A percentile compares a stretch with the other conserved stretches of the same genome.
Conservation (phyloP, 345 rosid species). For the Conringia planisiliqua region DNA sequence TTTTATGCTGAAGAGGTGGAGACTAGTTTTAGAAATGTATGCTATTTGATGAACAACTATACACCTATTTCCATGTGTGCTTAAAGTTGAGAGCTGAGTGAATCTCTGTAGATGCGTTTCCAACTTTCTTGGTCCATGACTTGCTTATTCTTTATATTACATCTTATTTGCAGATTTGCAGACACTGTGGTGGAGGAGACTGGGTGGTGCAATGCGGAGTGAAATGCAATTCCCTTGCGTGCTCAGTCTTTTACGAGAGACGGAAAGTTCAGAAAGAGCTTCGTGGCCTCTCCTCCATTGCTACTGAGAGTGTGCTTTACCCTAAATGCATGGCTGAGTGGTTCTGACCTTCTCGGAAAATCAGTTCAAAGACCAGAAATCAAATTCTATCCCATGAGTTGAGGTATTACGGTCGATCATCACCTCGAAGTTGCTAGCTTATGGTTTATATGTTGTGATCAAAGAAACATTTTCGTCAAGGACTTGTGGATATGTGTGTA, state of each 20-base stretch:
- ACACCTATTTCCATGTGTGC: neutral
- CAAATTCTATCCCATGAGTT: neutral
- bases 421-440: neutral
- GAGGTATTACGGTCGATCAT: neutral
- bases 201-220: slow-evolving; percentile 86
- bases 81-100: neutral
- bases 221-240: slow-evolving; percentile 82
- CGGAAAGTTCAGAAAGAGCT: slow-evolving; percentile 89
- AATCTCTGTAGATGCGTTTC: neutral
- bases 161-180: slow-evolving; percentile 63
- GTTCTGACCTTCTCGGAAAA: slow-evolving; percentile 45
- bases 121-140: neutral
- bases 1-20: neutral
- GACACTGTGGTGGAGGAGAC: slow-evolving; percentile 95
- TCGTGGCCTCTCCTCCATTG: slow-evolving; percentile 58
- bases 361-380: slow-evolving; percentile 15
- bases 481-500: neutral
- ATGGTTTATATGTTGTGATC: neutral
- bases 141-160: neutral
- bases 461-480: neutral
- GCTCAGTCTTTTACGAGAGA: slow-evolving; percentile 89
- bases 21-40: neutral
- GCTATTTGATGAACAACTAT: neutral
- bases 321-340: slow-evolving; percentile 86
- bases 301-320: slow-evolving; percentile 57